Base-by-base conservation (phyloP, 805 yeast genomes). In the Wickerhamiella bombiphila region DNA sequence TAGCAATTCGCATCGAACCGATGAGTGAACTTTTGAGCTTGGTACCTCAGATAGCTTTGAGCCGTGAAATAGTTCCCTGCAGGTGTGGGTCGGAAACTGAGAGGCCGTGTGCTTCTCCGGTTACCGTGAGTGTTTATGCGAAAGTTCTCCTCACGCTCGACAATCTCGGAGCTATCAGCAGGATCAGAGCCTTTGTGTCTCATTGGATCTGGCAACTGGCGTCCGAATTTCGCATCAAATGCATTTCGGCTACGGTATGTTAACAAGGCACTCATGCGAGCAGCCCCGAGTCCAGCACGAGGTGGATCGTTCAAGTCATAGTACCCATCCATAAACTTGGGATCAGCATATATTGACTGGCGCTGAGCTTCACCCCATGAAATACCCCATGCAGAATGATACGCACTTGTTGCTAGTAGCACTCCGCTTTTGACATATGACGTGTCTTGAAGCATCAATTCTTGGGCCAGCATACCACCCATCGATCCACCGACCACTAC, bases 321-420 rank as follows among this genome's bases (percentile, higher is more conserved):
- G 58, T 81, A 85, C 1, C 98, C 98, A 52, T 86, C 95, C 39
- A 71, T 67, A 56, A 85, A 91, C 53, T 80, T 79, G 7, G 97
- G 97, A 56, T 91, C 98, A 9, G 94, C 78, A 59, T 86, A 91
- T 21, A 91, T 83, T 45, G 94, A 76, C 56, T 91, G 98, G 50
- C 98, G 70, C 60, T 91, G 98, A 2, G 98, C 93, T 55, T 91
- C 98, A 38, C 93, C 88, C 98, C 98, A 91, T 3, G 94, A 81
- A 29, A 91, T 91, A 48, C 97, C 91, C 98, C 98, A 91, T 0
- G 98, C 98, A 2, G 93, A 79, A 32, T 86, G 93, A 52, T 93
- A 68, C 0, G 97, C 95, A 19, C 93, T 75, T 0, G 97, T 88
- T 1, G 98, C 98, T 38, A 88, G 60, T 0, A 95, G 88, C 11